phyloP scores from a whole-genome alignment of 148 eudicot genomes.

The Heliosperma pusillum region DNA sequence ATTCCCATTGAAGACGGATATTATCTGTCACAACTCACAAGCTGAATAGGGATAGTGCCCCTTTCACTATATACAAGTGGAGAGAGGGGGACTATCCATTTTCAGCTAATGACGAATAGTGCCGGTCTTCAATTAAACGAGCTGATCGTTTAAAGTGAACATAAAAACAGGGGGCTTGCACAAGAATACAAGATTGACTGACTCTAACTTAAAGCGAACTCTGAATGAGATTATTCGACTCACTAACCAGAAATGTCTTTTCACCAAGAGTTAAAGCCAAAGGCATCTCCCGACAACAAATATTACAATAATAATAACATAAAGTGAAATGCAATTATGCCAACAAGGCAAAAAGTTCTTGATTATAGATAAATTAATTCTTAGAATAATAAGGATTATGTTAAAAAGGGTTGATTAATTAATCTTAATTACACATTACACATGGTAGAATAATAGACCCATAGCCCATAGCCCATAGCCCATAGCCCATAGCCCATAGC shows the following conservation, averaged over 20 bases:
- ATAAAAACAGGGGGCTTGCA: no score
- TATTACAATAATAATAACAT: constrained; percentile 9
- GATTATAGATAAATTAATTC: not conserved
- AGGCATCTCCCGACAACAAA: constrained; percentile 9
- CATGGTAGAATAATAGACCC: not conserved
- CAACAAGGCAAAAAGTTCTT: constrained; percentile 21
- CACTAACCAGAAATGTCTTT: constrained; percentile 21
- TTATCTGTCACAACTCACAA: no score
- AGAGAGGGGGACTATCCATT: no score
- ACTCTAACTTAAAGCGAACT: not conserved
- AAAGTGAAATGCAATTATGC: constrained; percentile 22
- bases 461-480: no score
- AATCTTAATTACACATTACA: not conserved
- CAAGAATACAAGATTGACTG: no score
- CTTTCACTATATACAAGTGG: no score
- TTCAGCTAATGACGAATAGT: no score
- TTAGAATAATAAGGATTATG: not conserved
- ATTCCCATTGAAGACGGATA: no score
- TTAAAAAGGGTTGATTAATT: not conserved
- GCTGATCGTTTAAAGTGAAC: no score
- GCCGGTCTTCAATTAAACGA: no score
- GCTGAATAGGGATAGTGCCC: no score
- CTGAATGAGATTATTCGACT: not conserved
- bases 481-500: no score
- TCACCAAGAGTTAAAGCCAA: constrained; percentile 30